Evolutionary conservation across 225 moss, liverwort and hornwort species (phyloP).

Genomic region (Climacium dendroides): DNA sequence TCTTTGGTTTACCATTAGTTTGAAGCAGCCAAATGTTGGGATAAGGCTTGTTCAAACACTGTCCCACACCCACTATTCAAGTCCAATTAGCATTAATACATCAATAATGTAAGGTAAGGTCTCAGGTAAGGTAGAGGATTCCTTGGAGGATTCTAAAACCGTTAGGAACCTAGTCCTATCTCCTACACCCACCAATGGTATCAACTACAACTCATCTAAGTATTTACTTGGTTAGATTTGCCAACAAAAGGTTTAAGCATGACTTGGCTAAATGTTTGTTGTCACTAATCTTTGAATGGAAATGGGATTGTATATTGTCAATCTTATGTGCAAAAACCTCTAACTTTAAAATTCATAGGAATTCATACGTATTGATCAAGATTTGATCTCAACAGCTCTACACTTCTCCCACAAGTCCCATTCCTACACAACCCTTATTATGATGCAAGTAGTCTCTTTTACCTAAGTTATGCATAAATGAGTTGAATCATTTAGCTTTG

Average conservation of each 20-base stretch:
- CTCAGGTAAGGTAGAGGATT: too few species aligned
- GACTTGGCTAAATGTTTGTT: background rate
- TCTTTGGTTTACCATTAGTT: constrained; percentile 26
- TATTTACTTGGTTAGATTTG: background rate
- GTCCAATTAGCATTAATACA: background rate
- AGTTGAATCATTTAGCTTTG: background rate
- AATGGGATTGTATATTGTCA: background rate
- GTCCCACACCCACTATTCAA: background rate
- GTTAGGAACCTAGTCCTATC: rapidly evolving
- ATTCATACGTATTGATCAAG: background rate
- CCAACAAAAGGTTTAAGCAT: background rate
- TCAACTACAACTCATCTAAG: background rate
- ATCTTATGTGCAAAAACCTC: too few species aligned
- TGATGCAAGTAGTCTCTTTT: background rate
- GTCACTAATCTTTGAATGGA: background rate
- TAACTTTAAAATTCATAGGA: rapidly evolving
- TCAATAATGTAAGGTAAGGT: background rate
- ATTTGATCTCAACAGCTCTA: background rate
- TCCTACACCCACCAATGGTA: rapidly evolving
- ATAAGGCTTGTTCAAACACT: constrained; percentile 84
- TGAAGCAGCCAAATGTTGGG: constrained; percentile 60
- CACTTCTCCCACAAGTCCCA: background rate
- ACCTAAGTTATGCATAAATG: background rate
- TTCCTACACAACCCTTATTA: background rate
- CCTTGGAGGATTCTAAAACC: background rate